A percentile compares a stretch with the other conserved stretches of the same genome.
These are phyloP conservation scores for Puccinia triticina DNA, from an alignment of 1,284 basidiomycete genomes.

Conservation along the genomic window DNA sequence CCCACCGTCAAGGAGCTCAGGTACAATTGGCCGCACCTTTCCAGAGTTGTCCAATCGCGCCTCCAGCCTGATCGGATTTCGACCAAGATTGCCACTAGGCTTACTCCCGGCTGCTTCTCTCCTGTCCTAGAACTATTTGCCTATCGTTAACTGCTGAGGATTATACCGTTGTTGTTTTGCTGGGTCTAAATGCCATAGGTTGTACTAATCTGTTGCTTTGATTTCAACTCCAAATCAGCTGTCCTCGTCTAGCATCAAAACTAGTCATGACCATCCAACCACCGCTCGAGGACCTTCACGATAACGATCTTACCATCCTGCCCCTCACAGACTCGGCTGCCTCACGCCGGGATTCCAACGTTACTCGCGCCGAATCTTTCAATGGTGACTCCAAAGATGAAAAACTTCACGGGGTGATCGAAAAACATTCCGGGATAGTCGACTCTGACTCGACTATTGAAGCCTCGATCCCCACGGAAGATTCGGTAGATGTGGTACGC, in stretches of 20 bases:
- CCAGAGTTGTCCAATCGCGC: background rate
- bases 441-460: conserved; percentile 5
- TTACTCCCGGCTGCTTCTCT: background rate
- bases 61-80: background rate
- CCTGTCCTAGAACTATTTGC: too few species aligned
- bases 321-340: background rate
- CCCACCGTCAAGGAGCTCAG: background rate
- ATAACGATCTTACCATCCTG: conserved; percentile 5
- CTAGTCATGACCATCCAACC: conserved; percentile 2
- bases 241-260: background rate
- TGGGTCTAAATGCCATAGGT: too few species aligned
- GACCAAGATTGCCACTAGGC: background rate
- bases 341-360: conserved; percentile 37
- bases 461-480: conserved; percentile 21
- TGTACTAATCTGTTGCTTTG: background rate
- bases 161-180: background rate
- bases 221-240: too few species aligned
- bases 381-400: conserved; percentile 1
- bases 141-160: too few species aligned
- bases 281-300: conserved; percentile 16
- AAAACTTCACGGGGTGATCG: background rate
- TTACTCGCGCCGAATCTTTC: conserved; percentile 29
- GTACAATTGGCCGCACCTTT: background rate
- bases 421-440: background rate
- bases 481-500: conserved; percentile 26